Percentiles rank a stretch among this genome's conserved stretches.
phyloP scores from a whole-genome alignment of 768 basidiomycete species.

The Mycena maculata region DNA sequence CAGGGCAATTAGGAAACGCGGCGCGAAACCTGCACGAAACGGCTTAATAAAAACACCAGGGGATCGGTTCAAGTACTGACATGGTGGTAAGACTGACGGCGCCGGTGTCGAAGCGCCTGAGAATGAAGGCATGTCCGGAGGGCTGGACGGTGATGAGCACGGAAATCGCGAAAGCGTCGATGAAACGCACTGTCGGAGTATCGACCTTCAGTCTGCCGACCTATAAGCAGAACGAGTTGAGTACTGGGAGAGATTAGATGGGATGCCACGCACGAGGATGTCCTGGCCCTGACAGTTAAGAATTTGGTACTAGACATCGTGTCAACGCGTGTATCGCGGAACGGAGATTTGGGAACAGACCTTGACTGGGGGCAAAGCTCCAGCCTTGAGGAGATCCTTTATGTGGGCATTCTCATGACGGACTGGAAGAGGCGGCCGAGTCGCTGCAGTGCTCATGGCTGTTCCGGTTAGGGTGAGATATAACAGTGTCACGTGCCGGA shows the following conservation, averaged over 20 bases:
- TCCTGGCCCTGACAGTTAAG: constrained; percentile 88
- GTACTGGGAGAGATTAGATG: constrained; percentile 13
- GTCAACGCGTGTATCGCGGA: too few relatives aligned
- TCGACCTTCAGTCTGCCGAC: constrained; percentile 90
- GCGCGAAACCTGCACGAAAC: too few relatives aligned
- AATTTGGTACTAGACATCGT: constrained; percentile 85
- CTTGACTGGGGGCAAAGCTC: constrained; percentile 77
- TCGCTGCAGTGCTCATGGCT: constrained; percentile 45
- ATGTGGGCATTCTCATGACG: constrained; percentile 64
- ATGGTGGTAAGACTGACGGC: constrained; percentile 94
- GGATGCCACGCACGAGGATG: constrained; percentile 71
- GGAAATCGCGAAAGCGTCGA: constrained; percentile 13
- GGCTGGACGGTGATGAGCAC: constrained; percentile 55
- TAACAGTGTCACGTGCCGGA: too few relatives aligned
- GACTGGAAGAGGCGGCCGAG: constrained; percentile 63
- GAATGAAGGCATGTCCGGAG: constrained; percentile 89
- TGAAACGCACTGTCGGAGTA: constrained; percentile 74
- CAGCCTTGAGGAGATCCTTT: constrained; percentile 47
- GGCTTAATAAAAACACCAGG: too few relatives aligned
- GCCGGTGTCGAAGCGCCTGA: constrained; percentile 92
- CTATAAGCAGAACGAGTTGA: constrained; percentile 53
- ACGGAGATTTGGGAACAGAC: too few relatives aligned
- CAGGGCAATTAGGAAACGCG: constrained; percentile 85
- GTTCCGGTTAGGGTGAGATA: neutral
- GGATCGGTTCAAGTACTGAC: too few relatives aligned